These are phyloP conservation scores for Arthrobotrys pseudoclavata DNA, from an alignment of 2,329 filamentous ascomycete species.

Conservation along the genomic window DNA sequence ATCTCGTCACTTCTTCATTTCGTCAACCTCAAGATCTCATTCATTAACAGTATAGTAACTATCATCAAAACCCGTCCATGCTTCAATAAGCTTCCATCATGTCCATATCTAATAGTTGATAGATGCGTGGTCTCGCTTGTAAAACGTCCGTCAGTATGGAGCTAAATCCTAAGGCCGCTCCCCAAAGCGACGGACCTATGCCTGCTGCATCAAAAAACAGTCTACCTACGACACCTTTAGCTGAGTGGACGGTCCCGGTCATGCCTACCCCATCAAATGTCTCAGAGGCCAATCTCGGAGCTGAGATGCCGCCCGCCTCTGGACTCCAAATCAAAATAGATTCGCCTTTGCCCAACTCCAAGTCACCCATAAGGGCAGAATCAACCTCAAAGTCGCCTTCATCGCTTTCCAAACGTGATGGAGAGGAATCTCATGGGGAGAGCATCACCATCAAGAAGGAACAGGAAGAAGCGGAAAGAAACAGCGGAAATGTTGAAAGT, in stretches of 20 bases:
- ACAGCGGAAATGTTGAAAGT: not conserved
- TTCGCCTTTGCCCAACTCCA: not conserved
- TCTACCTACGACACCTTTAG: not conserved
- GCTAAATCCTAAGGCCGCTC: not conserved
- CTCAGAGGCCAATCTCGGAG: not conserved
- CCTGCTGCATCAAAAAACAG: no score
- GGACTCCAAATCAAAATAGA: not conserved
- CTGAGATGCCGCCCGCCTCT: not conserved
- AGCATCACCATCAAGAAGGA: not conserved
- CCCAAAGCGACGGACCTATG: not conserved
- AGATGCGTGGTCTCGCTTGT: no score
- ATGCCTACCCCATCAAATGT: not conserved
- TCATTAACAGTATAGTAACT: not conserved
- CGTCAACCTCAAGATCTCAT: not conserved
- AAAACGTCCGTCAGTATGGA: not conserved
- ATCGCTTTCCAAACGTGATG: no score
- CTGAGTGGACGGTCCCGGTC: no score
- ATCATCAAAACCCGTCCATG: not conserved
- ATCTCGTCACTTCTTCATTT: not conserved
- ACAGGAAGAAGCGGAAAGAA: not conserved
- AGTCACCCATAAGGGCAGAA: not conserved
- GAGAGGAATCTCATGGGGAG: not conserved
- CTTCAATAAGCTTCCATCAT: no score
- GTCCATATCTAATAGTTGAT: no score
- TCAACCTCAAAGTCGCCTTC: no score